These are phyloP conservation scores for Proteromonas lacertae DNA, from an alignment of 352 stramenopile genomes.

Conservation along the genomic window DNA sequence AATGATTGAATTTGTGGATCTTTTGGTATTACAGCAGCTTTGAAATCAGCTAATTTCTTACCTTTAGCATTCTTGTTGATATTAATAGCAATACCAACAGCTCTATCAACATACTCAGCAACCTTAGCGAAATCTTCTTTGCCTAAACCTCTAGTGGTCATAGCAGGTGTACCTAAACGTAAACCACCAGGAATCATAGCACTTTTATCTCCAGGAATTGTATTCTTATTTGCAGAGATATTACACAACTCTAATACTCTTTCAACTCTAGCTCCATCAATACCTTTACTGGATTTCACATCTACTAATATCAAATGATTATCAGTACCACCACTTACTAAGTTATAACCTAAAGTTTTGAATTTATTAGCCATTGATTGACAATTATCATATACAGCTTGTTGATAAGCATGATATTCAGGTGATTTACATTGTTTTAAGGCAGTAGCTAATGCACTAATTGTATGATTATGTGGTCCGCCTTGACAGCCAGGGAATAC, in stretches of 20 bases:
- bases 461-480: constrained; percentile 84
- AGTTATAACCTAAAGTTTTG: constrained; percentile 44
- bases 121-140: constrained; percentile 78
- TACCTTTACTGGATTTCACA: constrained; percentile 39
- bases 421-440: constrained; percentile 77
- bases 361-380: constrained; percentile 56
- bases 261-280: constrained; percentile 92
- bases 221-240: constrained; percentile 99
- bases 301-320: constrained; percentile 98
- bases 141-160: constrained; percentile 82
- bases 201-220: constrained; percentile 68
- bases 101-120: constrained; percentile 66
- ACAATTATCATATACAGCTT: constrained; percentile 33
- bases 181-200: constrained; percentile 72
- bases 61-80: constrained; percentile 37
- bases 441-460: constrained; percentile 83
- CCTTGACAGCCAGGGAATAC: constrained; percentile 93
- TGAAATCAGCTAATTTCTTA: constrained; percentile 63
- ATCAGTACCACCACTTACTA: constrained; percentile 87
- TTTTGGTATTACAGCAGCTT: constrained; percentile 29
- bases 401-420: constrained; percentile 79
- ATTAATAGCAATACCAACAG: constrained; percentile 57
- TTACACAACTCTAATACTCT: constrained; percentile 78
- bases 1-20: constrained; percentile 46
- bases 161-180: constrained; percentile 63